Percentiles rank a stretch among this genome's conserved stretches.
These are phyloP conservation scores for Cryptococcus deneoformans DNA, from an alignment of 1,284 basidiomycete genomes.

Conservation along the genomic window DNA sequence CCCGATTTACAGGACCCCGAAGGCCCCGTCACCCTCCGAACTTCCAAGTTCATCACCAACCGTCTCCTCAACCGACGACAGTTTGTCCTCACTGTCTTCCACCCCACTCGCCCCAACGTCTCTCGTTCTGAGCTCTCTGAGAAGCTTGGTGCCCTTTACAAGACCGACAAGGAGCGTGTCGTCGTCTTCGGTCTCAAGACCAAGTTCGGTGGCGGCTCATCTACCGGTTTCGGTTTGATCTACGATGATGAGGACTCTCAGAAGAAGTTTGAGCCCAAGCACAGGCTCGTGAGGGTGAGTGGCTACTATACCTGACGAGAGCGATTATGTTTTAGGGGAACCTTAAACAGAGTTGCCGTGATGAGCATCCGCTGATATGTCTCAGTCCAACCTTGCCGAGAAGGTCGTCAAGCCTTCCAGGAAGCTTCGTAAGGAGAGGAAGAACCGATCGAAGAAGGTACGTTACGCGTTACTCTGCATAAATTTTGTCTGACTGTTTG, in stretches of 20 bases:
- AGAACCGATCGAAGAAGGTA: slow-evolving; percentile 99
- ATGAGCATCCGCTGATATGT: not conserved
- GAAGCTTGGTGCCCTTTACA: slow-evolving; percentile 76
- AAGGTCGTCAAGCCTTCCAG: slow-evolving; percentile 92
- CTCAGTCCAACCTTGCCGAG: slow-evolving; percentile 71
- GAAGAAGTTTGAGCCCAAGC: slow-evolving; percentile 95
- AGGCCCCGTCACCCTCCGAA: slow-evolving; percentile 94
- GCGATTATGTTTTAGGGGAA: no score
- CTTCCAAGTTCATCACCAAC: slow-evolving; percentile 99
- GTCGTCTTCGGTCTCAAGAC: slow-evolving; percentile 71
- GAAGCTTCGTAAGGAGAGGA: slow-evolving; percentile 99
- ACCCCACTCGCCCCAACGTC: slow-evolving; percentile 93
- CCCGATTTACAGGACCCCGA: slow-evolving; percentile 58
- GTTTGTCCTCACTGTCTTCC: slow-evolving; percentile 93
- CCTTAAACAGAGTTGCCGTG: no score
- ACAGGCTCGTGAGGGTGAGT: slow-evolving; percentile 91
- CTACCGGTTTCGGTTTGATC: slow-evolving; percentile 95
- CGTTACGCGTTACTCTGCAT: slow-evolving; percentile 23
- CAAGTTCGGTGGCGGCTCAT: slow-evolving; percentile 97
- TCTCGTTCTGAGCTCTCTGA: slow-evolving; percentile 90
- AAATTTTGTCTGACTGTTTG: not conserved
- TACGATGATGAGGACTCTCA: slow-evolving; percentile 96
- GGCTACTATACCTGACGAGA: no score
- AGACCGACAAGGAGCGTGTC: slow-evolving; percentile 61
- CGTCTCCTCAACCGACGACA: slow-evolving; percentile 83